Conservation (phyloP, 2,329 filamentous ascomycete genomes). For the Madurella fahalii region DNA sequence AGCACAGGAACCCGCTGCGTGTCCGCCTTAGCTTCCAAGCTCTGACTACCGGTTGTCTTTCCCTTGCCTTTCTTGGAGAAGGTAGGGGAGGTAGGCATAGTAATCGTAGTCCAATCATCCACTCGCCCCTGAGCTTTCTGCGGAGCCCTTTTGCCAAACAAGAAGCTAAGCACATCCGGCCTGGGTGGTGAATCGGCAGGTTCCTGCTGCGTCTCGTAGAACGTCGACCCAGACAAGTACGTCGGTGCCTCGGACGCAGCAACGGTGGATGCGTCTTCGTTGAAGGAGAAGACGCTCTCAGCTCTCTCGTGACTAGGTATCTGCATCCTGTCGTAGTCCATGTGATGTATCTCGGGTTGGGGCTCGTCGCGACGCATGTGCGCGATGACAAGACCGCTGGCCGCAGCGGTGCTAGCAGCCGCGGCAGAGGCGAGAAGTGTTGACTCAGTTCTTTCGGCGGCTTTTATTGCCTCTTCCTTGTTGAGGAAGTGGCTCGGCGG, state of each 20-base stretch:
- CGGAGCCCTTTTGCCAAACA: conserved; percentile 4
- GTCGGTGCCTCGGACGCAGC: conserved; percentile 23
- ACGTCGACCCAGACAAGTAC: conserved; percentile 22
- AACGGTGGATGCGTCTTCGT: conserved; percentile 24
- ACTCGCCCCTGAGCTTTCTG: conserved; percentile 3
- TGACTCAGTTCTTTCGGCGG: conserved; percentile 5
- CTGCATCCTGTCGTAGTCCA: conserved; percentile 8
- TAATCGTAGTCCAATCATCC: conserved; percentile 1
- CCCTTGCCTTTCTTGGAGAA: conserved; percentile 20
- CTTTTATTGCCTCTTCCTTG: conserved; percentile 12
- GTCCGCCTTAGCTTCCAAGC: background rate
- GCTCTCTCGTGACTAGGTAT: conserved; percentile 5
- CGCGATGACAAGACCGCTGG: conserved; percentile 18
- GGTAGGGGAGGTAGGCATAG: background rate
- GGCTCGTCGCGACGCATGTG: conserved; percentile 16
- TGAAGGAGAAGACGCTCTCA: conserved; percentile 21
- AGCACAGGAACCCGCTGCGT: background rate
- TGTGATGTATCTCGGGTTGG: conserved; percentile 5
- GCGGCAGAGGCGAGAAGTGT: conserved; percentile 5
- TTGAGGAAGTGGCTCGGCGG: background rate
- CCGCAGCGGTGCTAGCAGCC: conserved; percentile 9
- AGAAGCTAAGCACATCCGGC: conserved; percentile 11
- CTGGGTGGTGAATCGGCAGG: conserved; percentile 12
- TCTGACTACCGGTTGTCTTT: conserved; percentile 23
- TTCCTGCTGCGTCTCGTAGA: conserved; percentile 18